These are phyloP conservation scores for Microdochium bolleyi DNA, from an alignment of 2,329 filamentous ascomycete species.

Conservation along the genomic window DNA sequence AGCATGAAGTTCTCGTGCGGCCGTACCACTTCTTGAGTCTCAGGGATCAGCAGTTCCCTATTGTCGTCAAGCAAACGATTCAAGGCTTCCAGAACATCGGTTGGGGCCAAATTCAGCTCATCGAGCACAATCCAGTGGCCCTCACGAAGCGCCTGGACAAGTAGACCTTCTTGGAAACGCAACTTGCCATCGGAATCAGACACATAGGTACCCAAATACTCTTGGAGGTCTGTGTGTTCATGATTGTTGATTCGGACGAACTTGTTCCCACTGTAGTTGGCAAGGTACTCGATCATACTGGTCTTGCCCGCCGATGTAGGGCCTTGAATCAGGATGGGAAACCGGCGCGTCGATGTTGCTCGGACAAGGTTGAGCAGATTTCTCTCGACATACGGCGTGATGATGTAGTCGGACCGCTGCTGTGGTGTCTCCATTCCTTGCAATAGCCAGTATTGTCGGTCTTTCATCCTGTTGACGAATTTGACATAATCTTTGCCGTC, in stretches of 20 bases:
- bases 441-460: slow-evolving; percentile 82
- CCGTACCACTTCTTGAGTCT: slow-evolving; percentile 88
- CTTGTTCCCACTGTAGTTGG: slow-evolving; percentile 92
- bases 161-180: slow-evolving; percentile 83
- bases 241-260: slow-evolving; percentile 99
- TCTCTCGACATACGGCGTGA: slow-evolving; percentile 88
- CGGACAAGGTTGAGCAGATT: slow-evolving; percentile 93
- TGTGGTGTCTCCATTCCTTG: slow-evolving; percentile 61
- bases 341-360: slow-evolving; percentile 83
- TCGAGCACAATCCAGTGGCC: slow-evolving; percentile 98
- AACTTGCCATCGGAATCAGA: slow-evolving; percentile 80
- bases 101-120: slow-evolving; percentile 92
- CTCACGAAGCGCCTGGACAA: slow-evolving; percentile 86
- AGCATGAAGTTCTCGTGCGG: slow-evolving; percentile 96
- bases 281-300: slow-evolving; percentile 98
- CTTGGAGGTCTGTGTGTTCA: slow-evolving; percentile 95
- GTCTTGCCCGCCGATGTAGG: slow-evolving; percentile 97
- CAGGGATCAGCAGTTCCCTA: slow-evolving; percentile 86
- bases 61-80: slow-evolving; percentile 97
- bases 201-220: slow-evolving; percentile 92
- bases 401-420: slow-evolving; percentile 84
- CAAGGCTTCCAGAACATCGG: slow-evolving; percentile 90
- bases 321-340: slow-evolving; percentile 91
- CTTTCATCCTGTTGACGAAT: slow-evolving; percentile 57
- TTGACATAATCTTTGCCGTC: slow-evolving; percentile 74